phyloP scores from a whole-genome alignment of 441 rosid genomes.

The Breynia disticha region DNA sequence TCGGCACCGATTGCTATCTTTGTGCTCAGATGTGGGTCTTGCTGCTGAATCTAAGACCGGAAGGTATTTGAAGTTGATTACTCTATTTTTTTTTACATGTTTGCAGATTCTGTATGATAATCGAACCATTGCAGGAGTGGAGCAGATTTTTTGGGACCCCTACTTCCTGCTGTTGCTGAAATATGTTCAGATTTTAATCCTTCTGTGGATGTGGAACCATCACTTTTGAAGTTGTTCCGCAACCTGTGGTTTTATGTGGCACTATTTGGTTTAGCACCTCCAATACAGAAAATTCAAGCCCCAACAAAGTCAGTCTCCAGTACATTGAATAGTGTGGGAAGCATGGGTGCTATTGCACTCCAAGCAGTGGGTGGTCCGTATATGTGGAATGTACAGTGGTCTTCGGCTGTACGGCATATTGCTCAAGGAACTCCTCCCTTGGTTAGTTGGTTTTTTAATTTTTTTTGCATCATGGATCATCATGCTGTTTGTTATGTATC shows the following conservation, averaged over 20 bases:
- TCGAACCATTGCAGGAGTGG: slow-evolving; percentile 68
- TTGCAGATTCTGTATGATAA: slow-evolving; percentile 8
- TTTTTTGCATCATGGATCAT: neutral
- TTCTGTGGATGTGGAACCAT: slow-evolving; percentile 73
- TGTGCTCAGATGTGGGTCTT: slow-evolving; percentile 97
- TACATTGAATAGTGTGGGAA: slow-evolving; percentile 65
- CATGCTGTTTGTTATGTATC: neutral
- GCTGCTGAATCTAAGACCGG: slow-evolving; percentile 96
- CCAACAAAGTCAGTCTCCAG: slow-evolving; percentile 65
- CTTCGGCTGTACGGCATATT: slow-evolving; percentile 78
- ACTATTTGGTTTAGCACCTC: slow-evolving; percentile 96
- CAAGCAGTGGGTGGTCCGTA: slow-evolving; percentile 98
- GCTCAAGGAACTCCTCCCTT: slow-evolving; percentile 99
- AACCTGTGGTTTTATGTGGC: slow-evolving; percentile 98
- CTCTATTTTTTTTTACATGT: slow-evolving; percentile 14
- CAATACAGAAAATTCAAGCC: slow-evolving; percentile 51
- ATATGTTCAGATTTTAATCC: slow-evolving; percentile 97
- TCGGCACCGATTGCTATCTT: slow-evolving; percentile 88
- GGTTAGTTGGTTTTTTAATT: slow-evolving; percentile 45
- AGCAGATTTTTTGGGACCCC: slow-evolving; percentile 92
- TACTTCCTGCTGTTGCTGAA: slow-evolving; percentile 97
- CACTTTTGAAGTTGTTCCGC: slow-evolving; percentile 91
- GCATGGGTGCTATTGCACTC: slow-evolving; percentile 58
- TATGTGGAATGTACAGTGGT: slow-evolving; percentile 85
- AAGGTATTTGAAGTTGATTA: slow-evolving; percentile 38